phyloP scores from a whole-genome alignment of 768 basidiomycete species.

The Crassisporium funariophilum region DNA sequence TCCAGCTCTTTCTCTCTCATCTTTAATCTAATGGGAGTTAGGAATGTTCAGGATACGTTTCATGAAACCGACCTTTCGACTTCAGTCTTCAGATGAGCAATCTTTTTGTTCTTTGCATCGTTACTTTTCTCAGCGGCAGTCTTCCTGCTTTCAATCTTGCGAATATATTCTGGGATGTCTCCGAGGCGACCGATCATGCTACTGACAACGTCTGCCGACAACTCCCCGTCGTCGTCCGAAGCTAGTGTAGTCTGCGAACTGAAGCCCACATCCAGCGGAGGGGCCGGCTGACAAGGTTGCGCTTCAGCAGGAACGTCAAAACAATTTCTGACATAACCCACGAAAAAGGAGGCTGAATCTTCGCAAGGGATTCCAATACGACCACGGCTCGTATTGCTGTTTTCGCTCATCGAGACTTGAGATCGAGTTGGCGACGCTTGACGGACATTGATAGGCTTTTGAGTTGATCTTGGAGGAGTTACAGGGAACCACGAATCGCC shows the following conservation, averaged over 20 bases:
- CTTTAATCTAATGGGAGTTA: constrained; percentile 3
- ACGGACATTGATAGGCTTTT: neutral
- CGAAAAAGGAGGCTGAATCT: too few species aligned
- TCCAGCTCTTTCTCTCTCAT: constrained; percentile 12
- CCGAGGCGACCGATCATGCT: constrained; percentile 11
- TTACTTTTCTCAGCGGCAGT: constrained; percentile 21
- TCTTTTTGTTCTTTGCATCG: constrained; percentile 19
- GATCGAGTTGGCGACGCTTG: neutral
- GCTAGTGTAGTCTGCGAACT: neutral
- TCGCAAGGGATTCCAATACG: too few species aligned
- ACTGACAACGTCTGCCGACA: constrained; percentile 14
- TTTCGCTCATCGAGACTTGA: too few species aligned
- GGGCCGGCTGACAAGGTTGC: too few species aligned
- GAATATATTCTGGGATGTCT: constrained; percentile 17
- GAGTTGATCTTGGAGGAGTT: neutral
- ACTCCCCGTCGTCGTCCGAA: constrained; percentile 5
- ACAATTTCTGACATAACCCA: too few species aligned
- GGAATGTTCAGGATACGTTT: constrained; percentile 8
- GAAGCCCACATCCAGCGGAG: neutral
- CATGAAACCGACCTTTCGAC: constrained; percentile 14
- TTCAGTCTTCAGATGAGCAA: constrained; percentile 15
- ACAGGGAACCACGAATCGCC: neutral
- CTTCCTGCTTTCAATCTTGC: constrained; percentile 23
- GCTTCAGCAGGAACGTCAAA: too few species aligned
- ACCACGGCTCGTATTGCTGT: too few species aligned